Conservation (phyloP, 1,284 basidiomycete genomes). For the Cutaneotrichosporon cavernicola region DNA sequence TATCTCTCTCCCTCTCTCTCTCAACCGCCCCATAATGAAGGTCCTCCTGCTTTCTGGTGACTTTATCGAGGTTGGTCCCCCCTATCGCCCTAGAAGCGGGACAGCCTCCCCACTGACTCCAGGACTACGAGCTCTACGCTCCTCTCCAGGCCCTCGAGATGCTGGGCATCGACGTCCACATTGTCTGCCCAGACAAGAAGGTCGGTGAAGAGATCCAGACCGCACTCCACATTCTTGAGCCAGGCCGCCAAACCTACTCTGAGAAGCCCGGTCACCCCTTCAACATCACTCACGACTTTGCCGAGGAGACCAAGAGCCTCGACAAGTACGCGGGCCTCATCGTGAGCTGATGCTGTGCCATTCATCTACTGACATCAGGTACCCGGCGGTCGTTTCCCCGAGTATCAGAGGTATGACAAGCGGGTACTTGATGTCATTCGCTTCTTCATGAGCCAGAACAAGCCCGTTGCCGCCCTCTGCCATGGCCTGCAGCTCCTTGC, state of each 20-base stretch:
- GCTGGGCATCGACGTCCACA: constrained; percentile 27
- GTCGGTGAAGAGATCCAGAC: constrained; percentile 23
- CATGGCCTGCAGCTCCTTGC: constrained; percentile 28
- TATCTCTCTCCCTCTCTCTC: background rate
- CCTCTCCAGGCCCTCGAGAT: constrained; percentile 27
- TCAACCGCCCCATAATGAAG: constrained; percentile 8
- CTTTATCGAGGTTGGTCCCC: constrained; percentile 16
- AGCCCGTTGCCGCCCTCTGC: constrained; percentile 26
- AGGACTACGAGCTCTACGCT: constrained; percentile 28
- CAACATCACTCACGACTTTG: constrained; percentile 19
- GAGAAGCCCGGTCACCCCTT: constrained; percentile 28
- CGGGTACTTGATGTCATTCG: constrained; percentile 26
- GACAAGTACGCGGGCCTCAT: constrained; percentile 25
- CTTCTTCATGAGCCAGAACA: constrained; percentile 17
- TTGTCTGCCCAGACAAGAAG: constrained; percentile 26
- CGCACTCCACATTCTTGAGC: constrained; percentile 26
- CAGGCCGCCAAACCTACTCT: constrained; percentile 26
- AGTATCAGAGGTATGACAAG: constrained; percentile 26
- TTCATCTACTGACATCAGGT: background rate
- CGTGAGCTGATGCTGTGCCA: background rate
- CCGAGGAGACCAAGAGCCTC: constrained; percentile 17
- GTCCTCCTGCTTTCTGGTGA: constrained; percentile 27
- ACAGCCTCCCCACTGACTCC: background rate
- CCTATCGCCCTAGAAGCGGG: background rate
- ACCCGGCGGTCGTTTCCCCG: constrained; percentile 27